Evolutionary conservation across 2,329 filamentous ascomycete species (phyloP).

Genomic region (Diaporthe ampelina): DNA sequence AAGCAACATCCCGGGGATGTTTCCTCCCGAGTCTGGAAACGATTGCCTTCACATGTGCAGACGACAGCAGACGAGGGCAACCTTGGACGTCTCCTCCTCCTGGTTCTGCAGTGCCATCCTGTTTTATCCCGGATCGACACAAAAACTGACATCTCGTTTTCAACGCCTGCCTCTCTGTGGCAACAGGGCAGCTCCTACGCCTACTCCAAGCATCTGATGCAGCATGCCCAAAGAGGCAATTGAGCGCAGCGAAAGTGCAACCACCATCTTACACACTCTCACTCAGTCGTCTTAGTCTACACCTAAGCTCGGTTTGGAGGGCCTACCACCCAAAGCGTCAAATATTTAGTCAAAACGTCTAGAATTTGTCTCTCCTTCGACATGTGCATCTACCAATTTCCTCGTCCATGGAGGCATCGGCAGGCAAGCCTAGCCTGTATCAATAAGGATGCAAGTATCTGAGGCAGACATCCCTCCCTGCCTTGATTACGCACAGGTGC

Average conservation of each 20-base stretch:
- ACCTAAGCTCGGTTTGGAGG: too few relatives aligned
- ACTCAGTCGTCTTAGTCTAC: background rate
- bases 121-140: constrained; percentile 13
- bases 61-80: background rate
- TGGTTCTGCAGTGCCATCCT: constrained; percentile 15
- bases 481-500: background rate
- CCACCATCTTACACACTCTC: background rate
- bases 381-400: too few relatives aligned
- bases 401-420: too few relatives aligned
- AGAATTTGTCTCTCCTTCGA: too few relatives aligned
- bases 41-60: constrained; percentile 12
- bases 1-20: background rate
- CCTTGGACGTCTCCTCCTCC: background rate
- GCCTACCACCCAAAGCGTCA: background rate
- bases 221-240: constrained; percentile 19
- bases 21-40: background rate
- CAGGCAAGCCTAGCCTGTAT: background rate
- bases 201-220: constrained; percentile 14
- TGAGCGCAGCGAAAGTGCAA: background rate
- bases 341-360: too few relatives aligned
- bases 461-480: background rate
- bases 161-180: background rate
- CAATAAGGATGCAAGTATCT: background rate
- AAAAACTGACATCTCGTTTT: constrained; percentile 14
- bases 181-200: background rate